These are phyloP conservation scores for Xylariaceae sp. DNA, from an alignment of 2,329 filamentous ascomycete species.

Conservation along the genomic window DNA sequence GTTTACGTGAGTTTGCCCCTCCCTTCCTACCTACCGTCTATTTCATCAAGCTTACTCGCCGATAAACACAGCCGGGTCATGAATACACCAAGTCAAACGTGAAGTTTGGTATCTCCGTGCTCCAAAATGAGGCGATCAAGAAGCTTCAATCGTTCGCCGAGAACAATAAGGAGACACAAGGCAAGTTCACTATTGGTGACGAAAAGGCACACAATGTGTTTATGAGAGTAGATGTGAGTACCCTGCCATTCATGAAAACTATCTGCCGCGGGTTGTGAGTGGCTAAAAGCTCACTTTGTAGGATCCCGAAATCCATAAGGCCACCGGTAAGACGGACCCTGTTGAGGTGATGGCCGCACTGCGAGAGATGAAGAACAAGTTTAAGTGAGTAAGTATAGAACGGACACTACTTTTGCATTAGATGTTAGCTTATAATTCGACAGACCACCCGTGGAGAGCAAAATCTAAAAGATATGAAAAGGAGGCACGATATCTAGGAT, in stretches of 20 bases:
- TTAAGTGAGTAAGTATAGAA: constrained; percentile 49
- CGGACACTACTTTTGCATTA: background rate
- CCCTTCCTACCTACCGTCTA: background rate
- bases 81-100: constrained; percentile 98
- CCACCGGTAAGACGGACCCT: constrained; percentile 74
- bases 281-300: constrained; percentile 33
- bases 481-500: background rate
- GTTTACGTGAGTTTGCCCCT: constrained; percentile 66
- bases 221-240: constrained; percentile 75
- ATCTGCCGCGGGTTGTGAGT: background rate
- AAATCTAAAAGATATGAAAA: constrained; percentile 11
- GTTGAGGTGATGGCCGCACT: constrained; percentile 81
- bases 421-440: constrained; percentile 1
- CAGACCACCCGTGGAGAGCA: constrained; percentile 16
- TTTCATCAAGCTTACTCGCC: background rate
- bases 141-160: constrained; percentile 73
- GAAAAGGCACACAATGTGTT: constrained; percentile 99
- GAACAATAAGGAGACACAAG: constrained; percentile 81
- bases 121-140: constrained; percentile 70
- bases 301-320: constrained; percentile 81
- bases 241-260: background rate
- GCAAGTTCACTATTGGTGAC: constrained; percentile 93
- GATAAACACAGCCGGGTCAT: constrained; percentile 69
- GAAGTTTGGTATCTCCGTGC: constrained; percentile 75
- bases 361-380: constrained; percentile 85